Evolutionary conservation across 805 yeast species (phyloP), one percentile per base, ranked within the genome.

Genomic region (Ogataea zsoltii): DNA sequence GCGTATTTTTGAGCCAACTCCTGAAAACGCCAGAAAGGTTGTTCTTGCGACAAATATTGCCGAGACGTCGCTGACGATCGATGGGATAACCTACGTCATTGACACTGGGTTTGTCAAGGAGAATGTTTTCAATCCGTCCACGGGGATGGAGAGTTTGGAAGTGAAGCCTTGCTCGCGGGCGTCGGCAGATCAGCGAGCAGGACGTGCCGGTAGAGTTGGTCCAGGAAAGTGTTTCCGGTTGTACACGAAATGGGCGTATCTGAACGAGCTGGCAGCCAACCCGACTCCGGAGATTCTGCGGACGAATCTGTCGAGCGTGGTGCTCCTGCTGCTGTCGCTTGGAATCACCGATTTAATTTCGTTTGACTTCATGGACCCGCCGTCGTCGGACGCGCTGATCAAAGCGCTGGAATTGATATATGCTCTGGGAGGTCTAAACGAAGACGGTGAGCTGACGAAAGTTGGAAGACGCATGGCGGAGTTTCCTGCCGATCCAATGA

Each of bases 131-230:
- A 90, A 91, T 58, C 89, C 97, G 1, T 68, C 85, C 17, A 82
- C 89, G 6, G 91, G 97, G 13, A 91, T 92, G 82, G 96, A 90
- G 48, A 83, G 91, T 28, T 73, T 94, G 48, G 80, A 85, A 38
- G 90, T 94, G 4, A 80, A 84, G 13, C 95, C 97, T 0, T 89
- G 96, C 51, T 91, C 98, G 0, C 83, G 83, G 58, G 99, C 99
- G 0, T 90, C 96, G 34, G 97, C 97, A 0, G 91, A 89, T 58
- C 99, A 94, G 68, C 75, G 99, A 59, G 91, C 97, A 1, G 99
- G 99, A 62, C 81, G 99, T 71, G 99, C 98, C 5, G 99, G 99
- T 33, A 83, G 99, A 71, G 90, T 96, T 7, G 91, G 96, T 1
- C 97, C 98, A 0, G 99, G 99, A 14, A 88, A 88, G 61, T 94